Evolutionary conservation across 345 rosid genomes (phyloP).

Genomic region (Gynandropsis gynandra): DNA sequence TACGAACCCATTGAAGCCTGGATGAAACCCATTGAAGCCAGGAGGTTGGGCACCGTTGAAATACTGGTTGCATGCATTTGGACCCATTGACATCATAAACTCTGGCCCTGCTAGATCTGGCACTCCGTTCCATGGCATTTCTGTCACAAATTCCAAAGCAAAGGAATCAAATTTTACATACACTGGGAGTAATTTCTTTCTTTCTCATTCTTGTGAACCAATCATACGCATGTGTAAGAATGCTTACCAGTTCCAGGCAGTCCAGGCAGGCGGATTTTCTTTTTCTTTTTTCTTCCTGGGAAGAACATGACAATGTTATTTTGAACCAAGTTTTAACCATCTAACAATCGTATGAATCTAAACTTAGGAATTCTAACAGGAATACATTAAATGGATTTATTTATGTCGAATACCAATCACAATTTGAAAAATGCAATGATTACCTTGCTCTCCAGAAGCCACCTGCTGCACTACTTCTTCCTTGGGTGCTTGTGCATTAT

Average conservation of each 20-base stretch:
- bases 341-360: too few relatives aligned
- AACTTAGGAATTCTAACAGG: too few relatives aligned
- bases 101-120: slow-evolving; percentile 57
- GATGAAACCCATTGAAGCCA: slow-evolving; percentile 28
- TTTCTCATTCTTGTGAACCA: neutral
- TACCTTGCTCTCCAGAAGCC: slow-evolving; percentile 66
- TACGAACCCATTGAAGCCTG: slow-evolving; percentile 25
- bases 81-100: slow-evolving; percentile 81
- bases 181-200: neutral
- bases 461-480: slow-evolving; percentile 71
- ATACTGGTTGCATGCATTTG: slow-evolving; percentile 57
- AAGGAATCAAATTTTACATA: slow-evolving; percentile 6
- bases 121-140: slow-evolving; percentile 65
- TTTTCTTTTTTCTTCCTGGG: slow-evolving; percentile 77
- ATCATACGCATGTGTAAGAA: neutral
- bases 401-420: too few relatives aligned
- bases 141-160: slow-evolving; percentile 34
- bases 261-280: slow-evolving; percentile 57
- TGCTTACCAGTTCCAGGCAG: slow-evolving; percentile 25
- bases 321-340: neutral
- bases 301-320: neutral
- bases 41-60: slow-evolving; percentile 44
- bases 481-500: slow-evolving; percentile 62
- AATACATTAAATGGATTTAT: too few relatives aligned
- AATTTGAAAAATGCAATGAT: too few relatives aligned